Evolutionary conservation across 228 moss, liverwort and hornwort genomes (phyloP), one percentile per base, ranked within the genome.

Genomic region (Sphagnum magellanicum): DNA sequence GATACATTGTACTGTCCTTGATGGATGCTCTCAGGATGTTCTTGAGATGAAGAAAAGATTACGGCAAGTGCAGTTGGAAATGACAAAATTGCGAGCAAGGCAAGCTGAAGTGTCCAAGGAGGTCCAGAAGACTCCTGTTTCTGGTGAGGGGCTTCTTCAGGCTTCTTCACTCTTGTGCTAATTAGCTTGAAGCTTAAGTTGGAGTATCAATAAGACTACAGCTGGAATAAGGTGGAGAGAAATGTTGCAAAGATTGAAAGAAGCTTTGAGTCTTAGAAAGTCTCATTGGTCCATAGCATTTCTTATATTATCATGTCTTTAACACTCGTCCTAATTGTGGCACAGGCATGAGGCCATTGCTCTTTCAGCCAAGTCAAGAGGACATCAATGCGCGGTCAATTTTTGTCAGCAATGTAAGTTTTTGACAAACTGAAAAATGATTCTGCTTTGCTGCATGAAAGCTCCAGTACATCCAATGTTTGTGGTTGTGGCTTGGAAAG

Each of bases 61-160:
- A 82, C 91, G 97, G 70, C 93, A 93, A 82, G 93, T 97, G 66
- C 91, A 97, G 76, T 79, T 97, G 70, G 97, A 93, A 65, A 97
- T 97, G 97, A 97, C 93, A 53, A 97, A 97, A 72, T 69, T 97
- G 68, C 93, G 93, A 69, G 97, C 97, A 60, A 90, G 92, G 50
- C 97, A 97, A 76, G 97, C 89, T 50, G 93, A 97, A 83, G 97
- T 93, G 51, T 77, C 88, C 5, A 93, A 90, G 76, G 97, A 97
- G 78, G 97, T 93, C 61, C 93, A 93, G 67, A 91, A 84, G 68
- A 76, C 87, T 16, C 87, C 91, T 71, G 75, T 76, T 65, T 77
- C 67, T 48, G 90, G 95, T 95, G 77, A 76, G 81, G 52, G 12
- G 48, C 59, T 53, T 65, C 67, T 10, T 8, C 5, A 32, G 12